These are phyloP conservation scores for Chaetomium globosum DNA, from an alignment of 2,329 filamentous ascomycete genomes.

Conservation along the genomic window DNA sequence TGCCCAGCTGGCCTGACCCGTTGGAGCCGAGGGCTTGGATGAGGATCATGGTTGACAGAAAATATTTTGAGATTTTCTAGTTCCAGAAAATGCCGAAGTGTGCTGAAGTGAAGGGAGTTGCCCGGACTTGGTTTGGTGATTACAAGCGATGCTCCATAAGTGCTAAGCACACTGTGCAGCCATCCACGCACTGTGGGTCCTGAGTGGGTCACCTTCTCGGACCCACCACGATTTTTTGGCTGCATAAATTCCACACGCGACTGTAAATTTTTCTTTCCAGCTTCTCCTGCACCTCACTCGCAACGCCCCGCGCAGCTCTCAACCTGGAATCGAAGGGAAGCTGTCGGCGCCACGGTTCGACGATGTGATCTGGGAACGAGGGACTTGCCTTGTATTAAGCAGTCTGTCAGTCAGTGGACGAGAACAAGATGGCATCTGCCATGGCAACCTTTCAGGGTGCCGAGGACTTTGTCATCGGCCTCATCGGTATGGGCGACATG, in stretches of 20 bases:
- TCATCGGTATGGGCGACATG: constrained; percentile 99
- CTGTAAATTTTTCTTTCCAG: constrained; percentile 19
- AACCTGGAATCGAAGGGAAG: constrained; percentile 14
- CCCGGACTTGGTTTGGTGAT: background rate
- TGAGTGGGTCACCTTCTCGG: background rate
- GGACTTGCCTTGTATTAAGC: constrained; percentile 6
- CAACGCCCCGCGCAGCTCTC: constrained; percentile 8
- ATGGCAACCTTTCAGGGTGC: constrained; percentile 48
- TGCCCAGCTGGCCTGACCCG: constrained; percentile 72
- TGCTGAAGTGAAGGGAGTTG: background rate
- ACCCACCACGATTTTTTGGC: background rate
- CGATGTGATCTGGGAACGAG: constrained; percentile 34
- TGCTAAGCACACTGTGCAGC: background rate
- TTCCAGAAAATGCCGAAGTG: background rate
- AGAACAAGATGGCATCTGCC: constrained; percentile 35
- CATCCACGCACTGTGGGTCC: constrained; percentile 11
- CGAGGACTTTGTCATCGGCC: constrained; percentile 78
- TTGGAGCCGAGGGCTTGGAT: constrained; percentile 68
- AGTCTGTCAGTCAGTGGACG: constrained; percentile 15
- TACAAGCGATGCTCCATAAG: background rate
- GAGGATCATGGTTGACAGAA: background rate
- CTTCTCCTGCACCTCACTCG: constrained; percentile 11
- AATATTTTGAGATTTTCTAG: background rate
- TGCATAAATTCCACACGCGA: constrained; percentile 20
- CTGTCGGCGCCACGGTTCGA: constrained; percentile 18